Evolutionary conservation across 1,284 basidiomycete genomes (phyloP), one percentile per base, ranked within the genome.

Genomic region (Ceratorhiza oryzae-sativae): DNA sequence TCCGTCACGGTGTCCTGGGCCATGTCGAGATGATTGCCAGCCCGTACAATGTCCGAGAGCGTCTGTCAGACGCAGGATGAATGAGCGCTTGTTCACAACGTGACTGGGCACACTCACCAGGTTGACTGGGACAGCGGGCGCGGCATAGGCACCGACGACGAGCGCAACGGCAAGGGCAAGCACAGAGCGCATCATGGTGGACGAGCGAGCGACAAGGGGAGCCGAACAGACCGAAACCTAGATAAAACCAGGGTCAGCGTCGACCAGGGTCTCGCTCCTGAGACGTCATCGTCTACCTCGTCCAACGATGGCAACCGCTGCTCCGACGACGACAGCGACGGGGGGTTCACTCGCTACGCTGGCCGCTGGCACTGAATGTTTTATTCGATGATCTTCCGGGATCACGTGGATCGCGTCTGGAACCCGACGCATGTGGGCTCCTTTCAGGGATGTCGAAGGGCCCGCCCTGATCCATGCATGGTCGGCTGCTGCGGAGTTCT

Each of bases 1-100:
- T 68, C 65, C 13, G 65, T 68, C 10, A 68, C 53, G 20, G 65
- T 68, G 23, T 68, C 65, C 65, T 68, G 49, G 18, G 65, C 65
- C 65, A 68, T 68, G 53, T 68, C 65, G 18, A 68, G 36, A 46
- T 68, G 65, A 30, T 36, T 41, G 4, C 51, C 36, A 2, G 65
- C 65, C 1, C 65, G 51, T 32, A 58, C 65, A 15, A 68, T 56
- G 34, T 68, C 65, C 39, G 65, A 56, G 8, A 68, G 41, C 23
- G 65, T 68, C 65, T 68, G 53, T 48, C 27, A 12, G 20, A 32
- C 3, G 10, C 53, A n/a, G 46, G 25, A 20, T 58, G 25, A 68
- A 45, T 56, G 8, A 42, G 60, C 60, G 20, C n/a, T n/a, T 30
- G 39, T 30, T 9, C 36, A 8, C 23, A 8, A 45, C 36, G 27